phyloP scores from a whole-genome alignment of 495 filamentous ascomycete species.

The Neurospora sp. region DNA sequence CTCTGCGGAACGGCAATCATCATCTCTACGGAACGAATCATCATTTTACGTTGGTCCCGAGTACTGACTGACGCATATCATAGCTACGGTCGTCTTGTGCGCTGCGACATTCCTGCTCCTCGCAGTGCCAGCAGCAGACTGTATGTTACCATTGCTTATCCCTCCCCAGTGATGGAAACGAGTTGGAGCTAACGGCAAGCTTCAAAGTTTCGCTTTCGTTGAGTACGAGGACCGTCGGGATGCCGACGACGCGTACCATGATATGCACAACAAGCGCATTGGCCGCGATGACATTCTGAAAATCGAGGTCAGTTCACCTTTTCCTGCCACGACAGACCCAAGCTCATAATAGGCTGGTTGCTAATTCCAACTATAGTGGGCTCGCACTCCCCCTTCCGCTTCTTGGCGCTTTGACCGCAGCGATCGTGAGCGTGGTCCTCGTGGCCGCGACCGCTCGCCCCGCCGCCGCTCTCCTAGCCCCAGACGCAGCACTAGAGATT shows the following conservation, averaged over 20 bases:
- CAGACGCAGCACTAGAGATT: constrained; percentile 67
- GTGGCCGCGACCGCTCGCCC: constrained; percentile 32
- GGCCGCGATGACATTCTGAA: constrained; percentile 93
- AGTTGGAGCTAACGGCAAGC: constrained; percentile 1
- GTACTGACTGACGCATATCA: constrained; percentile 12
- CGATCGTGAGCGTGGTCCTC: constrained; percentile 9
- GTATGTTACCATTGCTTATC: constrained; percentile 48
- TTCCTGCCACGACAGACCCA: not conserved
- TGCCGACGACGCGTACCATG: constrained; percentile 98
- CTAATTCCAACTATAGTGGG: constrained; percentile 58
- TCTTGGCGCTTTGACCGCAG: constrained; percentile 90
- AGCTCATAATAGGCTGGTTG: not conserved
- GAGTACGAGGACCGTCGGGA: constrained; percentile 99
- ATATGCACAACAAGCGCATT: constrained; percentile 99
- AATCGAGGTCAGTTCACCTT: constrained; percentile 65
- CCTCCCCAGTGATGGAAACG: not conserved
- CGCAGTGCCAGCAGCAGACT: constrained; percentile 84
- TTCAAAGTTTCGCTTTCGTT: constrained; percentile 86
- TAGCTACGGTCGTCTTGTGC: constrained; percentile 97
- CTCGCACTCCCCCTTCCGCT: constrained; percentile 92
- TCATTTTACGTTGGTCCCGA: constrained; percentile 11
- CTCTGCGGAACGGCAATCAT: constrained; percentile 10
- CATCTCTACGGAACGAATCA: constrained; percentile 12
- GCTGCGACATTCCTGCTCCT: constrained; percentile 96
- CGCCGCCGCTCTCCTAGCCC: constrained; percentile 74